Evolutionary conservation across 2,329 filamentous ascomycete species (phyloP), one percentile per base, ranked within the genome.

Genomic region (Hypoxylon sp.): DNA sequence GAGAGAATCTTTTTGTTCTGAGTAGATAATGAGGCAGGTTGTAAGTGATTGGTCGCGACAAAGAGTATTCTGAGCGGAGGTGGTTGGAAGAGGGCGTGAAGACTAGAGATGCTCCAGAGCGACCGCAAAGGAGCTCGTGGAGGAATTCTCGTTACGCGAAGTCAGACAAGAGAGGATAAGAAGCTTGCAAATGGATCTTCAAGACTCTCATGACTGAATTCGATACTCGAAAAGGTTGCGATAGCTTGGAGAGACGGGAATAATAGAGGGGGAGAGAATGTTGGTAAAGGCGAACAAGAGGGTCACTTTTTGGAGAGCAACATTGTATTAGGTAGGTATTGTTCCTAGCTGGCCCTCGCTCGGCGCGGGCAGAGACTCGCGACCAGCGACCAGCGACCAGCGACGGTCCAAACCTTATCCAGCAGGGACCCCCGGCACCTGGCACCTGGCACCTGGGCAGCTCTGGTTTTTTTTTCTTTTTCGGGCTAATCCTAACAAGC

Each of bases 31-130:
- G 57, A 39, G 56, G 58, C n/a, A 57, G 51, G 44, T 46, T 59
- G 29, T 52, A 57, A 44, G 62, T 70, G 67, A 88, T 88, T 84
- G 83, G 83, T 79, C 75, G 77, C 77, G 74, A 76, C 76, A 74
- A 77, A 75, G 70, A 68, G 73, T 69, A 71, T 73, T 72, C 72
- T 74, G 79, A 74, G 74, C 71, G 73, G 73, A 76, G 75, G 77
- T 76, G 68, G 69, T 72, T 73, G 70, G 67, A 70, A 74, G 72
- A 74, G 73, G 75, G 70, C 71, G 74, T 75, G 74, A 73, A 73
- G 73, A 75, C 72, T 72, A 73, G 72, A 75, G 74, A 73, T 61
- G 57, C 31, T 58, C 57, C 44, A 44, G 59, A 56, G 39, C 63
- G 65, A 69, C 54, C 42, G 56, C 29, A 63, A 50, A 57, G 72